Evolutionary conservation across 805 yeast genomes (phyloP).

Genomic region (Candida chauliodis): DNA sequence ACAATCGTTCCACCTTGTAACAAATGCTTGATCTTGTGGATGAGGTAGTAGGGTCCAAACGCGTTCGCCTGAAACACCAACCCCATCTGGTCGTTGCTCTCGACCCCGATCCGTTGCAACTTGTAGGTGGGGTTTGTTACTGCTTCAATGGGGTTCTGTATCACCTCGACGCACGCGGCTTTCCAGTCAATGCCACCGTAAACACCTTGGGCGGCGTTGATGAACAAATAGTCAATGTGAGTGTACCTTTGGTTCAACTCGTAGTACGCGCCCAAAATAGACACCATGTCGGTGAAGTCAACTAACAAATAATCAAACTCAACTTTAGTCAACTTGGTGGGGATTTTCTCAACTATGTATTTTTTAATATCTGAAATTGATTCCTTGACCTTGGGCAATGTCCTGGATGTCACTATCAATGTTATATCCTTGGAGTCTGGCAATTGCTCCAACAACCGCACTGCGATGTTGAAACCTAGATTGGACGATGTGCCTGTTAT

Average conservation of each 20-base stretch:
- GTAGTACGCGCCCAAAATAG: slow-evolving; percentile 68
- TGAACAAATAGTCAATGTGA: slow-evolving; percentile 71
- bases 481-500: slow-evolving; percentile 51
- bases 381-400: slow-evolving; percentile 78
- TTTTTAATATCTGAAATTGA: slow-evolving; percentile 58
- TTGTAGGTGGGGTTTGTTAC: slow-evolving; percentile 89
- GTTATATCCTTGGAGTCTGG: slow-evolving; percentile 60
- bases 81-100: slow-evolving; percentile 77
- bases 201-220: slow-evolving; percentile 89
- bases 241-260: slow-evolving; percentile 64
- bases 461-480: slow-evolving; percentile 82
- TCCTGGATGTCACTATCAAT: slow-evolving; percentile 83
- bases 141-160: slow-evolving; percentile 66
- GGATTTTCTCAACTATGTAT: slow-evolving; percentile 24
- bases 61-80: slow-evolving; percentile 91
- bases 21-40: slow-evolving; percentile 59
- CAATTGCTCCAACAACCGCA: slow-evolving; percentile 63
- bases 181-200: slow-evolving; percentile 85
- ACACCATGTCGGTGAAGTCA: slow-evolving; percentile 89
- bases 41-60: slow-evolving; percentile 89
- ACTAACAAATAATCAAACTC: slow-evolving; percentile 86
- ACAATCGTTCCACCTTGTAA: slow-evolving; percentile 58
- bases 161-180: slow-evolving; percentile 67
- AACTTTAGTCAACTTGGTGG: slow-evolving; percentile 49
- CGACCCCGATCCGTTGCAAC: slow-evolving; percentile 74